Evolutionary conservation across 306 rosid species (phyloP), one percentile per base, ranked within the genome.

Genomic region (Pachyrhizus erosus): DNA sequence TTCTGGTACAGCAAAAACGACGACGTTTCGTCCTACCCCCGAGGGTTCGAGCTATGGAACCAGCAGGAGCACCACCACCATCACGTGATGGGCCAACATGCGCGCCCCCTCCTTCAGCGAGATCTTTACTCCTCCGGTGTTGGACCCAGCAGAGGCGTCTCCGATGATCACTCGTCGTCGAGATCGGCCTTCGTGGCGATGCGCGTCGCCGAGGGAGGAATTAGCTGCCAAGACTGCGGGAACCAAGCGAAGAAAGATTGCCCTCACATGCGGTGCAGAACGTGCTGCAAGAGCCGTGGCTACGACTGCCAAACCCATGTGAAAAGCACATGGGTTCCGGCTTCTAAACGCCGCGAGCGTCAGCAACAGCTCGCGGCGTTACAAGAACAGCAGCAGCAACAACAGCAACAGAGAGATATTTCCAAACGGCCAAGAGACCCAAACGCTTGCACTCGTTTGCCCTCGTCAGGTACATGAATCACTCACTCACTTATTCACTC

Each of bases 191-290:
- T 88, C 73, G 84, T 80, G 86, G 76, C 76, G 23, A 70, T 70
- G 76, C 76, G 58, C 7, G 40, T 49, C 80, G 83, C 89, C 74
- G 91, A 11, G 84, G 84, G 88, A 1, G 92, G 97, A 8, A 84
- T 93, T 17, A 93, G 97, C 55, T 96, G 99, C 82, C 97, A 94
- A 61, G 99, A 96, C 77, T 96, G 99, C 11, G 99, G 99, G 20
- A 96, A 96, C 87, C 99, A 96, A 49, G 98, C 99, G 0, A 96
- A 96, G 88, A 96, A 94, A 65, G 97, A 96, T 52, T 96, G 99
- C 80, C 82, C 84, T 51, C 97, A 96, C 85, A 78, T 86, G 89
- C 69, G 99, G 76, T 96, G 99, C 62, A 88, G 99, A 49, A 94
- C 98, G 34, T 96, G 99, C 82, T 96, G 99, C 64, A 96, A 94